Conservation (phyloP, 192 early-diverging fungal species). For the Linnemannia exigua region DNA sequence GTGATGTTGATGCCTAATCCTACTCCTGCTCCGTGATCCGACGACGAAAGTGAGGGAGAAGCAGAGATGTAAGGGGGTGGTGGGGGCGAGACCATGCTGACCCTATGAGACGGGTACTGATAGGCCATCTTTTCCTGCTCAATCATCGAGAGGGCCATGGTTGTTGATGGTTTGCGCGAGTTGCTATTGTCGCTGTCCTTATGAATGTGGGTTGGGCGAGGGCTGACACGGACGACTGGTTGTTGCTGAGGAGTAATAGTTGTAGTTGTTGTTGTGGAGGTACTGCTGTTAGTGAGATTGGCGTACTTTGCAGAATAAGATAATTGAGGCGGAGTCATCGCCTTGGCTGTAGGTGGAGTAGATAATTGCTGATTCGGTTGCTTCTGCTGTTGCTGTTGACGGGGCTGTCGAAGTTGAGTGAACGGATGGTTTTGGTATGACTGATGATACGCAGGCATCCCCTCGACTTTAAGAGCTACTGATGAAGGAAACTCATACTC, state of each 20-base stretch:
- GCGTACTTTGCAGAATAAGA: conserved; percentile 33
- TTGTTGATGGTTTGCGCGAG: conserved; percentile 24
- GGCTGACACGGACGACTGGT: background rate
- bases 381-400: conserved; percentile 22
- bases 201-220: background rate
- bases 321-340: background rate
- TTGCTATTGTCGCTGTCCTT: background rate
- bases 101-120: conserved; percentile 12
- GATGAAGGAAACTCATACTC: conserved; percentile 31
- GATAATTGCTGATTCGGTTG: background rate
- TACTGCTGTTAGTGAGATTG: conserved; percentile 24
- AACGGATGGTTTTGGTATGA: conserved; percentile 35
- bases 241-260: background rate
- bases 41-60: background rate
- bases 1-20: background rate
- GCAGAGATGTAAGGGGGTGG: conserved; percentile 42
- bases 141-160: conserved; percentile 32
- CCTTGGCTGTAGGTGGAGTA: background rate
- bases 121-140: conserved; percentile 35
- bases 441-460: background rate
- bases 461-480: background rate
- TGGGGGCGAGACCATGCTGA: conserved; percentile 28
- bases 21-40: conserved; percentile 37
- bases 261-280: background rate
- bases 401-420: conserved; percentile 26